These are phyloP conservation scores for Magnaporthiopsis rhizophila DNA, from an alignment of 2,329 filamentous ascomycete genomes.

Conservation along the genomic window DNA sequence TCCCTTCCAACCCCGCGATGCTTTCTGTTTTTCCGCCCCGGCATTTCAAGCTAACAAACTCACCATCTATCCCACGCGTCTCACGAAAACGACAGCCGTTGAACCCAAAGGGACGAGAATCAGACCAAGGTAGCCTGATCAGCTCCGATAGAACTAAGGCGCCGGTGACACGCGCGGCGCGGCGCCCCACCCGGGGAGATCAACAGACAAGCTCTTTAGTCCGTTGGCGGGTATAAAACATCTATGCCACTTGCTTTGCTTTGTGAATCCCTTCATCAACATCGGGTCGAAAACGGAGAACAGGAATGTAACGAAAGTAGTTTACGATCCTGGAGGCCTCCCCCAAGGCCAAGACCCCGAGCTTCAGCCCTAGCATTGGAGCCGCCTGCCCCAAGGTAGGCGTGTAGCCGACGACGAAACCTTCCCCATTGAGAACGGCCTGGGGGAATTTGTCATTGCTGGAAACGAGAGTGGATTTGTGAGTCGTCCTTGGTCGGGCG, in stretches of 20 bases:
- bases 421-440: background rate
- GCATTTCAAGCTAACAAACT: background rate
- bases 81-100: background rate
- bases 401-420: background rate
- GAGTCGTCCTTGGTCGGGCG: background rate
- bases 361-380: background rate
- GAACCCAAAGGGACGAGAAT: background rate
- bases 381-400: background rate
- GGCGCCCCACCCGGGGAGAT: no score
- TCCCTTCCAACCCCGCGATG: background rate
- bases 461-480: background rate
- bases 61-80: background rate
- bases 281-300: no score
- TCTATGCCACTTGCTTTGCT: background rate
- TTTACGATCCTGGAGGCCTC: background rate
- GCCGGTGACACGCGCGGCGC: no score
- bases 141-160: no score
- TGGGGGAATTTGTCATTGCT: conserved; percentile 4
- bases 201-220: no score
- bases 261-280: background rate
- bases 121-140: no score
- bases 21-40: background rate
- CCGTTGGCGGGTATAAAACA: background rate
- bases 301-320: background rate
- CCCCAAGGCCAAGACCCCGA: background rate